Base-by-base conservation (phyloP, 1,284 basidiomycete species). In the Cystobasidium sp. region DNA sequence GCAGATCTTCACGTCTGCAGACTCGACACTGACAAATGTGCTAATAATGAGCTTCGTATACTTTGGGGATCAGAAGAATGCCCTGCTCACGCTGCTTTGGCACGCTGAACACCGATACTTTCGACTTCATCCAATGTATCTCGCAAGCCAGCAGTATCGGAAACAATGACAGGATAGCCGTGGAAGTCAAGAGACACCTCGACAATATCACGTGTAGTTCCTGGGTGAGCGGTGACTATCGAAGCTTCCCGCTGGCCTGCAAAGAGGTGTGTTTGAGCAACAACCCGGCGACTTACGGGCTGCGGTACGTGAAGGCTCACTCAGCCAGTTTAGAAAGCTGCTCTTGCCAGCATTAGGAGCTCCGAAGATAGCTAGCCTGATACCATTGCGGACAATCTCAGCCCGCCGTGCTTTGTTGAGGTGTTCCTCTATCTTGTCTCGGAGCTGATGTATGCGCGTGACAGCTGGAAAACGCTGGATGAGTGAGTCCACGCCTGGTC, bases 321-420 rank as follows among this genome's bases (percentile, higher is more conserved):
- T 91, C 9, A 94, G 83, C 80, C 89, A 90, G 79, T 94, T 94
- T 46, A 94, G 85, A 22, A 94, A 82, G 76, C 88, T 91, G 78
- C 90, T 92, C 83, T 95, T 95, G 47, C 93, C 93, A 1, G 90
- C 92, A 79, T 96, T 96, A 0, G 93, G 91, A 20, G 92, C 91
- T 0, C 93, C 93, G 80, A 94, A 93, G 58, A 96, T 92, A 6
- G 90, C 90, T 6, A 95, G 84, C 46, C 88, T 87, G 51, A 94
- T 86, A 0, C 93, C 93, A 0, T 88, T 87, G n/a, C 90, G 88
- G 72, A 94, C 83, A 63, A 94, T 89, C 81, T 95, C 93, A 0
- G 92, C 91, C 39, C 90, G 85, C 37, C 89, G 86, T 61, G 86
- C 87, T 80, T 92, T 91, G 3, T 86, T 82, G 0, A 93, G 83